These are phyloP conservation scores for Diplodia seriata DNA, from an alignment of 2,329 filamentous ascomycete genomes.

Conservation along the genomic window DNA sequence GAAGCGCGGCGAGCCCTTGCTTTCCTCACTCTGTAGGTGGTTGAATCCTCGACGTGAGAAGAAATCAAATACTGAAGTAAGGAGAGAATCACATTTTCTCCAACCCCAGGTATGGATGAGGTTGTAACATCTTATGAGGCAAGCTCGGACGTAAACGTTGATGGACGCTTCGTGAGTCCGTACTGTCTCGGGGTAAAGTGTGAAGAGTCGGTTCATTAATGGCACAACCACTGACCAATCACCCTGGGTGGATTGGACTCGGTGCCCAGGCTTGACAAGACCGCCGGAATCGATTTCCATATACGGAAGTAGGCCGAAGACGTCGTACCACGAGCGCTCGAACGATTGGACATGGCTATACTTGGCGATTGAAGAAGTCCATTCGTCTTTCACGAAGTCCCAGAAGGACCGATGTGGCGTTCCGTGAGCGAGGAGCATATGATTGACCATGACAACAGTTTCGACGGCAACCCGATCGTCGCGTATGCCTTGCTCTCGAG, in stretches of 20 bases:
- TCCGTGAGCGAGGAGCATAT: constrained; percentile 48
- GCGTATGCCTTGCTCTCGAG: constrained; percentile 58
- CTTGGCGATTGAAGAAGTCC: constrained; percentile 33
- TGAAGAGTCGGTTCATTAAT: constrained; percentile 57
- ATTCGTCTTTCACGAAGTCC: constrained; percentile 49
- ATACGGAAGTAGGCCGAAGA: constrained; percentile 62
- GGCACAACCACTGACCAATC: constrained; percentile 59
- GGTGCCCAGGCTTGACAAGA: constrained; percentile 51
- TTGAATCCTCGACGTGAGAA: constrained; percentile 62
- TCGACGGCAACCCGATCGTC: constrained; percentile 54
- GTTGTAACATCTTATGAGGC: constrained; percentile 60
- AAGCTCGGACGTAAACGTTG: constrained; percentile 62
- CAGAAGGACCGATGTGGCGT: constrained; percentile 50
- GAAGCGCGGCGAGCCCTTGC: constrained; percentile 60
- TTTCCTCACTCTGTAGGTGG: constrained; percentile 60
- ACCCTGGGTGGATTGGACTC: constrained; percentile 50
- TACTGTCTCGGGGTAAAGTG: constrained; percentile 54
- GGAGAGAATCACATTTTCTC: constrained; percentile 61
- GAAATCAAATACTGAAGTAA: constrained; percentile 65
- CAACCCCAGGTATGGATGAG: constrained; percentile 64
- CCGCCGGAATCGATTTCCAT: constrained; percentile 60
- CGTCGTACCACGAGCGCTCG: constrained; percentile 50
- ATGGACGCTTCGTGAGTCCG: constrained; percentile 51
- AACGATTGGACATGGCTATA: constrained; percentile 43
- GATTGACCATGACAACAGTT: constrained; percentile 55